These are phyloP conservation scores for Pulveroboletus sp. DNA, from an alignment of 768 basidiomycete species.

Conservation along the genomic window DNA sequence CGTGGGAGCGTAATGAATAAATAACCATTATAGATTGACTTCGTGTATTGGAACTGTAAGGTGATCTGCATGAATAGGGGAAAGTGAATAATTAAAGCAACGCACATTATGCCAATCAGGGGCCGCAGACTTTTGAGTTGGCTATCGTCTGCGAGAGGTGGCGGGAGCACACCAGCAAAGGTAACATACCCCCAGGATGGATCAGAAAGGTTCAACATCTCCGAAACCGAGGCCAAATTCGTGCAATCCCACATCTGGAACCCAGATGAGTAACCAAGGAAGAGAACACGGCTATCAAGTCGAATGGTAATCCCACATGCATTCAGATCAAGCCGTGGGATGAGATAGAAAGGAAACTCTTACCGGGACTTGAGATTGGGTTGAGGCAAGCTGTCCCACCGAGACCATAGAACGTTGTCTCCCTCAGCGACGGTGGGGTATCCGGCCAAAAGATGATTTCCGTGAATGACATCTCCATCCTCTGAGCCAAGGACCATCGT, in stretches of 20 bases:
- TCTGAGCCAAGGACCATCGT: constrained; percentile 15
- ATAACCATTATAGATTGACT: constrained; percentile 32
- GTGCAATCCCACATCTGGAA: constrained; percentile 63
- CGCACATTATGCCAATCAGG: constrained; percentile 35
- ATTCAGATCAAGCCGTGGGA: neutral
- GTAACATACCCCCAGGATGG: constrained; percentile 32
- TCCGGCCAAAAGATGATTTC: constrained; percentile 15
- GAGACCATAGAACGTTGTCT: constrained; percentile 31
- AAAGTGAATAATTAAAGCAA: constrained; percentile 2
- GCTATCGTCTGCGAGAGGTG: constrained; percentile 27
- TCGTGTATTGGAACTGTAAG: constrained; percentile 21
- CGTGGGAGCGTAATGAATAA: constrained; percentile 47
- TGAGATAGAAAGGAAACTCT: neutral
- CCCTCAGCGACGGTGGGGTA: constrained; percentile 31
- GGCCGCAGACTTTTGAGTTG: constrained; percentile 30
- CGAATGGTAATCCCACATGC: constrained; percentile 3
- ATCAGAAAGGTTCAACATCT: constrained; percentile 48
- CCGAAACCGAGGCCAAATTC: constrained; percentile 44
- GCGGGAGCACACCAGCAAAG: constrained; percentile 40
- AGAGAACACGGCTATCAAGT: constrained; percentile 38
- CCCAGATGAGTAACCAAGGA: constrained; percentile 49
- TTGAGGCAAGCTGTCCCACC: constrained; percentile 28
- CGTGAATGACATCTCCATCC: constrained; percentile 18
- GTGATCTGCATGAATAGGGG: constrained; percentile 2
- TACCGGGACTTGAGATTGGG: constrained; percentile 17